Evolutionary conservation across 306 rosid species (phyloP), one percentile per base, ranked within the genome.

Genomic region (Cicer bijugum): DNA sequence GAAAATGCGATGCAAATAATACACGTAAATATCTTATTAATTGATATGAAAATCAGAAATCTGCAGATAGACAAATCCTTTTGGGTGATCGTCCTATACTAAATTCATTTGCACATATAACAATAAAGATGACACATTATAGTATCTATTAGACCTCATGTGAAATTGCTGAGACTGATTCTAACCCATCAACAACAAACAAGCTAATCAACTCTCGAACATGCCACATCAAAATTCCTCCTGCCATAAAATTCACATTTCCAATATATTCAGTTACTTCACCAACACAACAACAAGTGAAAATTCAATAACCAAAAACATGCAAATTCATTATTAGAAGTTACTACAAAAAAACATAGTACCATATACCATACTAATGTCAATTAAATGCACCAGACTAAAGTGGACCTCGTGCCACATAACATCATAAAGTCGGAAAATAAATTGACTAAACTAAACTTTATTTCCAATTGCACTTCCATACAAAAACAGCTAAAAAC

Each of bases 21-120:
- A 50, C 59, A 51, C 35, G 40, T 37, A 70, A 74, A 74, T n/a
- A 74, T 67, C 28, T 67, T 40, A 80, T 48, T 68, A 47, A 67
- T 40, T 73, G 58, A 12, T 52, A 46, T 39, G 44, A 52, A 65
- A 65, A 65, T 64, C 1, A 42, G 35, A 72, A 65, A 55, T 56
- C 12, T 23, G 47, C 62, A 4, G 48, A 50, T 50, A 51, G 51
- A 73, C 19, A 39, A 78, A 42, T 7, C 57, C 50, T 17, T 46
- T 17, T 37, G 5, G 19, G 16, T 19, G 6, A 74, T 44, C 69
- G 53, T 71, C 58, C 60, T 69, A 71, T 11, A 44, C 42, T 67
- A 42, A 50, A 77, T 68, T 69, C 82, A 77, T 59, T 60, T 53
- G 42, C 62, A 42, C 48, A 50, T 0, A 9, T 67, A 76, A 64